A percentile compares a stretch with the other conserved stretches of the same genome.
These are phyloP conservation scores for Endocalyx cinctus DNA, from an alignment of 2,329 filamentous ascomycete genomes.

Conservation along the genomic window DNA sequence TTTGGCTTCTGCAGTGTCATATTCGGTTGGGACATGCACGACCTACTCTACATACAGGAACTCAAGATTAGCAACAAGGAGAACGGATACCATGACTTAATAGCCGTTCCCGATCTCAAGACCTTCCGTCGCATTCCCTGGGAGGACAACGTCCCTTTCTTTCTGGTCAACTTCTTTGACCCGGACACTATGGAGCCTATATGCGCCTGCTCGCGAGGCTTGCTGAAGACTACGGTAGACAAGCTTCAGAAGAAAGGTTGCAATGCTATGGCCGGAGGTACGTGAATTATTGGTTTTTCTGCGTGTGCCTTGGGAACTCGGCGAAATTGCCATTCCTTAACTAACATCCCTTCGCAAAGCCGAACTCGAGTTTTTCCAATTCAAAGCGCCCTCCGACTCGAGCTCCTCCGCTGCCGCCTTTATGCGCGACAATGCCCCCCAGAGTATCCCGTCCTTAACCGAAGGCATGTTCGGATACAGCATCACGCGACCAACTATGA, in stretches of 20 bases:
- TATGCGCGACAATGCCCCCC: conserved; percentile 59
- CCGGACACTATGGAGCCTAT: conserved; percentile 60
- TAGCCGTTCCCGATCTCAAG: conserved; percentile 66
- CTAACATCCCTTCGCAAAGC: conserved; percentile 40
- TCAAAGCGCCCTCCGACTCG: conserved; percentile 28
- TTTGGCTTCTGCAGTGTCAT: conserved; percentile 83
- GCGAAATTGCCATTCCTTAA: too few relatives aligned
- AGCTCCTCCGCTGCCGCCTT: conserved; percentile 59
- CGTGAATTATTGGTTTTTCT: conserved; percentile 18
- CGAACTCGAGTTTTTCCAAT: conserved; percentile 67
- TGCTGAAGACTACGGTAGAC: conserved; percentile 57
- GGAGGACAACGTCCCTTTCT: conserved; percentile 73
- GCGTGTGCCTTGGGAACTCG: too few relatives aligned
- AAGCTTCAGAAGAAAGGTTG: conserved; percentile 60
- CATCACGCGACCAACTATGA: conserved; percentile 68
- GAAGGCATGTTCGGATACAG: conserved; percentile 84
- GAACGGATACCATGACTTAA: conserved; percentile 72
- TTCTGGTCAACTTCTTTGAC: conserved; percentile 69
- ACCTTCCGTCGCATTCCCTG: conserved; percentile 73
- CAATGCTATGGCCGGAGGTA: conserved; percentile 73
- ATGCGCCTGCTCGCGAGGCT: conserved; percentile 65
- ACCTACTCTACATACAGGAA: conserved; percentile 72
- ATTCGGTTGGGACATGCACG: conserved; percentile 88
- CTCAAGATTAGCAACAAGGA: conserved; percentile 73
- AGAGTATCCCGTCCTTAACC: conserved; percentile 62